Conservation (phyloP, 768 basidiomycete genomes). For the Favolaschia claudopus region DNA sequence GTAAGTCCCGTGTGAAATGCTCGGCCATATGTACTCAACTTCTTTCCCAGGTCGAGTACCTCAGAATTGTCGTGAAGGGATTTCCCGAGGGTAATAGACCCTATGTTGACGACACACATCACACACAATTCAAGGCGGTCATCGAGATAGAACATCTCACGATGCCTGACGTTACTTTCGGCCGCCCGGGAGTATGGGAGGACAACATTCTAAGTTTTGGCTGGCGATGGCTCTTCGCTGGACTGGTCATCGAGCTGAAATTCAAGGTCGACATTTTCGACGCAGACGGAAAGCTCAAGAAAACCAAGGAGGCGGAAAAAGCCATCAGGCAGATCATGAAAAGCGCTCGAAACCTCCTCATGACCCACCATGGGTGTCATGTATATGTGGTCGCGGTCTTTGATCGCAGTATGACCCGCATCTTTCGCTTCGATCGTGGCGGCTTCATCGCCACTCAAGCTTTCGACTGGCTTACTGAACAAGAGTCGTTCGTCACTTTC, state of each 20-base stretch:
- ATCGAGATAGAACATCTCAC: too few relatives aligned
- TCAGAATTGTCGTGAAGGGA: too few relatives aligned
- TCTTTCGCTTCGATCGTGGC: conserved; percentile 1
- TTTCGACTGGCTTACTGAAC: background rate
- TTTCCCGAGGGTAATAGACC: too few relatives aligned
- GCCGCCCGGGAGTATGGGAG: background rate
- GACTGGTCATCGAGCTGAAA: background rate
- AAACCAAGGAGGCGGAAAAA: background rate
- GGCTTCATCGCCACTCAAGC: background rate
- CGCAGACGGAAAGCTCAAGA: background rate
- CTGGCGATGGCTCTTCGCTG: background rate
- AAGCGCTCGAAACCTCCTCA: background rate
- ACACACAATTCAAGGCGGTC: too few relatives aligned
- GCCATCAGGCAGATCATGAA: background rate
- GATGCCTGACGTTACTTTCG: background rate
- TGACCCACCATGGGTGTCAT: background rate
- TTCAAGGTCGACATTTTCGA: background rate
- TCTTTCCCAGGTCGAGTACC: too few relatives aligned
- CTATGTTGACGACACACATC: too few relatives aligned
- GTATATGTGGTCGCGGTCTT: conserved; percentile 1
- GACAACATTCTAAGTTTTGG: too few relatives aligned
- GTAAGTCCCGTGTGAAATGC: too few relatives aligned
- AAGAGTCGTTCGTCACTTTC: background rate
- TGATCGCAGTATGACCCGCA: background rate
- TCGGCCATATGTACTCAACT: too few relatives aligned